These are phyloP conservation scores for Cryptococcus sp. DNA, from an alignment of 1,284 basidiomycete species.

Conservation along the genomic window DNA sequence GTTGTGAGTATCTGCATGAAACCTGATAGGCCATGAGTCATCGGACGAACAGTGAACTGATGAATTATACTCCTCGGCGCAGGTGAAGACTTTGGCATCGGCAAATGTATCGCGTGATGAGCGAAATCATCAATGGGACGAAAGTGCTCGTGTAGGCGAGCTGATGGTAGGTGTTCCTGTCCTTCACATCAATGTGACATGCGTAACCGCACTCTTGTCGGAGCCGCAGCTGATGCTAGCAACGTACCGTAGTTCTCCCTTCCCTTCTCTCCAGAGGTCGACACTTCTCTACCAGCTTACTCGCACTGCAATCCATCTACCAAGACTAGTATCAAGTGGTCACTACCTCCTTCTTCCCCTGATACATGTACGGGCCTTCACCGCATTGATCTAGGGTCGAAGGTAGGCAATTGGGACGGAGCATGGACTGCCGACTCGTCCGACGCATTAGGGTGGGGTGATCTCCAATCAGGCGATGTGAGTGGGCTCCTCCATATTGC, in stretches of 20 bases:
- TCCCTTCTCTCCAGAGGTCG: background rate
- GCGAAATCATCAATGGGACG: constrained; percentile 16
- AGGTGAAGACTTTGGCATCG: constrained; percentile 27
- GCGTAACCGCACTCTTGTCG: background rate
- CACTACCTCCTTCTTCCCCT: constrained; percentile 10
- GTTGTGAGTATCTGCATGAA: constrained; percentile 17
- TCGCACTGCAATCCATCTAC: background rate
- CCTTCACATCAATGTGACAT: background rate
- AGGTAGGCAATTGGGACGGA: constrained; percentile 4
- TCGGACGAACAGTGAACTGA: background rate
- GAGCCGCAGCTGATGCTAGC: background rate
- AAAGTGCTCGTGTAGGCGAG: constrained; percentile 27
- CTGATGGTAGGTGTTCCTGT: constrained; percentile 22
- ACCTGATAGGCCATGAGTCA: background rate
- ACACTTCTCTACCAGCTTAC: background rate
- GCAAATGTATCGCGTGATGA: constrained; percentile 12
- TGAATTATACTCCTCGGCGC: background rate
- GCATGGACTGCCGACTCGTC: background rate
- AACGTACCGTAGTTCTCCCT: constrained; percentile 1
- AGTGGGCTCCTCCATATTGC: background rate
- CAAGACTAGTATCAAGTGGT: constrained; percentile 3
- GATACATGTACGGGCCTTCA: constrained; percentile 16
- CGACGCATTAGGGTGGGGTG: background rate
- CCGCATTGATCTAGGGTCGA: constrained; percentile 3
- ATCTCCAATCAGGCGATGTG: background rate